Conservation (phyloP, 2,329 filamentous ascomycete genomes). For the Clonostachys sp. region DNA sequence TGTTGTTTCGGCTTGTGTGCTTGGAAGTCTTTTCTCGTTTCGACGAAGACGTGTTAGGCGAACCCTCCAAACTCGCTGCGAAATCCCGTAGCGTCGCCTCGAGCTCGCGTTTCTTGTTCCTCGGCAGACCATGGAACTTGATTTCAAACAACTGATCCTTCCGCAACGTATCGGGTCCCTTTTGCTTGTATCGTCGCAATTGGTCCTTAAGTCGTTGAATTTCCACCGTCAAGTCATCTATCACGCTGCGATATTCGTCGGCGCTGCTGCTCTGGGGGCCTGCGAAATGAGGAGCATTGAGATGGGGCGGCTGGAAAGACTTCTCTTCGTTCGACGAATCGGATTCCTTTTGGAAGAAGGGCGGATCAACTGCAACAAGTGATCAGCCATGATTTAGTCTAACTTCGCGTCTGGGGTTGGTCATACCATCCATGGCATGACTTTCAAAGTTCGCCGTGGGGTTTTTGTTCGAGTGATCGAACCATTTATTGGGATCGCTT, state of each 20-base stretch:
- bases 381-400: neutral
- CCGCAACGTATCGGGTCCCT: slow-evolving; percentile 60
- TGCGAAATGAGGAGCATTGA: slow-evolving; percentile 18
- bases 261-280: slow-evolving; percentile 53
- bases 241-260: slow-evolving; percentile 76
- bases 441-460: slow-evolving; percentile 34
- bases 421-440: slow-evolving; percentile 41
- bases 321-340: slow-evolving; percentile 46
- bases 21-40: slow-evolving; percentile 5
- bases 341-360: slow-evolving; percentile 49
- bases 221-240: slow-evolving; percentile 81
- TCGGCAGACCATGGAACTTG: slow-evolving; percentile 68
- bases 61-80: slow-evolving; percentile 55
- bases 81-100: slow-evolving; percentile 71
- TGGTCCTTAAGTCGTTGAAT: slow-evolving; percentile 75
- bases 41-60: slow-evolving; percentile 25
- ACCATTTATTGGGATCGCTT: slow-evolving; percentile 50
- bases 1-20: slow-evolving; percentile 27
- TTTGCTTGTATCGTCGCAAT: slow-evolving; percentile 65
- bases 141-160: slow-evolving; percentile 82
- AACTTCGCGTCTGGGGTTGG: neutral
- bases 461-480: slow-evolving; percentile 48
- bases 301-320: slow-evolving; percentile 13
- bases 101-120: slow-evolving; percentile 70
- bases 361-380: slow-evolving; percentile 37